Evolutionary conservation across 371 early-diverging fungal genomes (phyloP).

Genomic region (Mortierella sp.): DNA sequence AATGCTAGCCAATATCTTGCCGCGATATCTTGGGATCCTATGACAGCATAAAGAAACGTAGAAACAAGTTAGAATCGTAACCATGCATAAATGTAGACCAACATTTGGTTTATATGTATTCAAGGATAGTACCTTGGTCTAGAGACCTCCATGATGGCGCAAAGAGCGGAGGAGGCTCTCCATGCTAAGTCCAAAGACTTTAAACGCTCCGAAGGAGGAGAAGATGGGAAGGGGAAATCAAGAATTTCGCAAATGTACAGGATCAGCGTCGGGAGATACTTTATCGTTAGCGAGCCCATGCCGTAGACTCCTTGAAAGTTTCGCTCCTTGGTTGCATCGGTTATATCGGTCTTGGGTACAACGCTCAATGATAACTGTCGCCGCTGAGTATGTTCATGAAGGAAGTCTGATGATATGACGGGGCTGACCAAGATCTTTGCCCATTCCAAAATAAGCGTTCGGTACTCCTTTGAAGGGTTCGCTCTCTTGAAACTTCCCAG

Average conservation of each 20-base stretch:
- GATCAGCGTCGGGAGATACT: conserved; percentile 40
- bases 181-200: conserved; percentile 35
- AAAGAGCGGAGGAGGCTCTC: conserved; percentile 21
- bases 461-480: conserved; percentile 38
- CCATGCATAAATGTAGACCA: not conserved
- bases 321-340: not conserved
- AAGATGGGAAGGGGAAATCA: conserved; percentile 33
- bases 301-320: conserved; percentile 36
- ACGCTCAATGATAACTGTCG: not conserved
- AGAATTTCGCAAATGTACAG: conserved; percentile 22
- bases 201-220: conserved; percentile 18
- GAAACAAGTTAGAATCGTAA: not conserved
- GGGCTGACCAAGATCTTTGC: conserved; percentile 20
- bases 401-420: conserved; percentile 21
- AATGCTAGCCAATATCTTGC: conserved; percentile 33
- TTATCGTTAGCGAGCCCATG: conserved; percentile 35
- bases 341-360: not conserved
- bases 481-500: conserved; percentile 30
- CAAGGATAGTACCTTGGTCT: conserved; percentile 23
- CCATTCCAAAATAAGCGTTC: conserved; percentile 33
- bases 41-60: not conserved
- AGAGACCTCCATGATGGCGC: conserved; percentile 29
- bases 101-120: not conserved
- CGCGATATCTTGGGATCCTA: conserved; percentile 40
- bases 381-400: conserved; percentile 16